Conservation (phyloP, 108 stramenopile genomes). For the Pelagomonas calceolata region DNA sequence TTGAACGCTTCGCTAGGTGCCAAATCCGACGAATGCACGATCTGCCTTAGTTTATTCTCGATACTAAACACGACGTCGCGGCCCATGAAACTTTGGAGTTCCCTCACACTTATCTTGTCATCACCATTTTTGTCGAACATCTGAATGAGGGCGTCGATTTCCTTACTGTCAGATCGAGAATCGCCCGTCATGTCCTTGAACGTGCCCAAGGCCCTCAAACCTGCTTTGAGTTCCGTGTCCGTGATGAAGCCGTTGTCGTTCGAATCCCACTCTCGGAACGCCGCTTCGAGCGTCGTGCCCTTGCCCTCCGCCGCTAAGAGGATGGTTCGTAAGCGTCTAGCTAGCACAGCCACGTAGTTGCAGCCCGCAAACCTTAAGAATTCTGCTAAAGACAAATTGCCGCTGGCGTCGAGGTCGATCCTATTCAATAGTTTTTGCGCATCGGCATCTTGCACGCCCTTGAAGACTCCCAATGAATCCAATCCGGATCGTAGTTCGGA, state of each 20-base stretch:
- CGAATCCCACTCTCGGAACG: constrained; percentile 4
- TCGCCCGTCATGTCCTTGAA: background rate
- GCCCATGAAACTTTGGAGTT: constrained; percentile 13
- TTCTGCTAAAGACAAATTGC: background rate
- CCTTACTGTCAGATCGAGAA: background rate
- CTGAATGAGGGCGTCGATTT: constrained; percentile 3
- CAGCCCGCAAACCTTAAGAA: constrained; percentile 11
- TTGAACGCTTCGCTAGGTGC: constrained; percentile 9
- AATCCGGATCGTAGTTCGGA: constrained; percentile 1
- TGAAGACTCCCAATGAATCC: constrained; percentile 1
- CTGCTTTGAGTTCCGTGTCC: background rate
- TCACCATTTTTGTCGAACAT: constrained; percentile 7
- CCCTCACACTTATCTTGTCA: constrained; percentile 6
- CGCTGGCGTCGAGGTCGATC: background rate
- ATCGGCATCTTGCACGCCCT: background rate
- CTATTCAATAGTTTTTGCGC: background rate
- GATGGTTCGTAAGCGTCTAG: constrained; percentile 12
- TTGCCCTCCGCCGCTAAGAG: background rate
- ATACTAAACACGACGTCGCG: constrained; percentile 10
- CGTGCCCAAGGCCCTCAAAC: background rate
- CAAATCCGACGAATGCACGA: constrained; percentile 10
- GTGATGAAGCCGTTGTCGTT: constrained; percentile 4
- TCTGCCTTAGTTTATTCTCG: constrained; percentile 17
- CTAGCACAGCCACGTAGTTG: constrained; percentile 14
- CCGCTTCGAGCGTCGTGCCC: background rate